Conservation (phyloP, 2,329 filamentous ascomycete genomes). For the Metarhizium sp. region DNA sequence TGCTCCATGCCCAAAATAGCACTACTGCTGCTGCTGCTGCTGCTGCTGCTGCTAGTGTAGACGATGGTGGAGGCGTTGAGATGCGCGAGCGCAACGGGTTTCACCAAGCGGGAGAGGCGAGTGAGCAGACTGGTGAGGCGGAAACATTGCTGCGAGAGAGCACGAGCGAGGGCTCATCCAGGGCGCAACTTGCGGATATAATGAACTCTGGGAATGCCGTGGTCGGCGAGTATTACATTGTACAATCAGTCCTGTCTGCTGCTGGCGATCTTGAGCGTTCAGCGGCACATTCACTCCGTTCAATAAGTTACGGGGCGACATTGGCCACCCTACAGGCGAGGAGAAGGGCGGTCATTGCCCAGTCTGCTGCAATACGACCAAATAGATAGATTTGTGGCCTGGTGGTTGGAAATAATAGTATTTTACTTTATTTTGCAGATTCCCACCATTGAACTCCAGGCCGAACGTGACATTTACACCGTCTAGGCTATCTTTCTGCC, state of each 20-base stretch:
- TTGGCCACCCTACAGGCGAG: conserved; percentile 41
- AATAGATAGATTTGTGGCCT: conserved; percentile 9
- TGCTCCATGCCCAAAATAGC: conserved; percentile 8
- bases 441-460: neutral
- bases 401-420: neutral
- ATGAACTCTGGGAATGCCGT: conserved; percentile 46
- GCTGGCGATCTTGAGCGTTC: conserved; percentile 36
- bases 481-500: conserved; percentile 71
- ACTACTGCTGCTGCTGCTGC: conserved; percentile 10
- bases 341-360: conserved; percentile 26
- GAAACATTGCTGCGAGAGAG: conserved; percentile 17
- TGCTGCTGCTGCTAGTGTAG: conserved; percentile 16
- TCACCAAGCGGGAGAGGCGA: conserved; percentile 14
- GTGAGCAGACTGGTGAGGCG: conserved; percentile 17
- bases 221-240: conserved; percentile 43
- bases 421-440: neutral
- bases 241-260: conserved; percentile 38
- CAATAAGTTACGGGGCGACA: conserved; percentile 44
- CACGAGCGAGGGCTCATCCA: conserved; percentile 19
- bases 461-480: neutral
- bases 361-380: conserved; percentile 7
- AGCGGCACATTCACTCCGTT: conserved; percentile 42
- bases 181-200: conserved; percentile 34
- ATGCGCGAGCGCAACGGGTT: conserved; percentile 23
- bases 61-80: conserved; percentile 35